A percentile compares a stretch with the other conserved stretches of the same genome.
Conservation (phyloP, 331 rosid genomes). For the Arachis monticola region DNA sequence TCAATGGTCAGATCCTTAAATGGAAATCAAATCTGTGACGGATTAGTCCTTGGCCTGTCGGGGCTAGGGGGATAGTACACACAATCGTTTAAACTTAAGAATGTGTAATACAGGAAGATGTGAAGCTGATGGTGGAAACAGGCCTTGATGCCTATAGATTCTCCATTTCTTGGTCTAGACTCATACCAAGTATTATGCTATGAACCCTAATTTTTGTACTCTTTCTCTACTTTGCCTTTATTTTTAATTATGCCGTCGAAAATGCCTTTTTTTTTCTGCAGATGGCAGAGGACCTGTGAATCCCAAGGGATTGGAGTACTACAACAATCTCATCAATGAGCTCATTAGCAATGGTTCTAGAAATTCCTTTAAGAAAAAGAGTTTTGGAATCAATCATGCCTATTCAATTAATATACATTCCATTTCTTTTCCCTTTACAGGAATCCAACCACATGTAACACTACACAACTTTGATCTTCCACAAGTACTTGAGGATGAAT, state of each 20-base stretch:
- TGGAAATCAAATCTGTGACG: too few species aligned
- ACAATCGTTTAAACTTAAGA: neutral
- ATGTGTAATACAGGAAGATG: conserved; percentile 55
- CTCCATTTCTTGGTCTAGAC: conserved; percentile 66
- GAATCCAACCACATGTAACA: conserved; percentile 60
- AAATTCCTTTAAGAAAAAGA: conserved; percentile 1
- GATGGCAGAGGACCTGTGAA: conserved; percentile 75
- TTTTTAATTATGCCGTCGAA: neutral
- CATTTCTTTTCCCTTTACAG: conserved; percentile 23
- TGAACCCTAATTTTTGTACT: neutral
- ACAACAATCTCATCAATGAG: conserved; percentile 72
- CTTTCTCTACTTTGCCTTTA: neutral
- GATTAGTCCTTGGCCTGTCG: too few species aligned
- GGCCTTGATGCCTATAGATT: conserved; percentile 54
- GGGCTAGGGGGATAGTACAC: too few species aligned
- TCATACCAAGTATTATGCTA: conserved; percentile 47
- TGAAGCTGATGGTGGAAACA: conserved; percentile 51
- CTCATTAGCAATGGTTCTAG: conserved; percentile 51
- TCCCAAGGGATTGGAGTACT: conserved; percentile 67
- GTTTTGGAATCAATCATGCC: neutral
- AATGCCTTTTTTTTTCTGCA: conserved; percentile 20
- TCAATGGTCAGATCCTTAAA: too few species aligned
- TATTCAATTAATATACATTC: conserved; percentile 17
- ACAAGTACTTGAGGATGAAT: conserved; percentile 60
- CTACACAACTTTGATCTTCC: conserved; percentile 54